Evolutionary conservation across 83 land plant species (phyloP), one percentile per base, ranked within the genome.

Genomic region (Larix sibirica): DNA sequence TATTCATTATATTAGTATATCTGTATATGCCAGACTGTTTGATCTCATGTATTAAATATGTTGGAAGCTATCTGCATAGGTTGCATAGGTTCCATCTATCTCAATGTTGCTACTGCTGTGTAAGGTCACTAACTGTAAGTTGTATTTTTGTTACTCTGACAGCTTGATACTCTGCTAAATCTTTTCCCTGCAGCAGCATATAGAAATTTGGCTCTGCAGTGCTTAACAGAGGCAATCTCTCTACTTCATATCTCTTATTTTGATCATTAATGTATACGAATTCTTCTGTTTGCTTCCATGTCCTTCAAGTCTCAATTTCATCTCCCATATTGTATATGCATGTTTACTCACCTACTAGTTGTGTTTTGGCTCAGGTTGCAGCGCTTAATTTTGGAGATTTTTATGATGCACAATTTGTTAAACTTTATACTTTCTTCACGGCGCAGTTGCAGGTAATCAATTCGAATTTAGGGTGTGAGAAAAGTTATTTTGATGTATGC

Each of bases 161-260:
- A 98, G 99, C 90, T 98, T 14, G 97, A 98, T 62, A 94, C 91
- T 10, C 87, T 98, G 10, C 74, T 98, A 76, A 98, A 98, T 58
- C 89, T 96, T 54, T 96, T 98, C 67, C 99, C 99, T 2, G 80
- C 89, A 61, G 87, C 91, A 17, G 84, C 94, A 2, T 98, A 96
- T 83, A 81, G 99, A 54, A 98, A 98, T 85, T 90, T 98, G 38
- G 90, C 96, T 9, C 93, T 98, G 3, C 99, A 96, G 59, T 98
- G 99, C 88, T 83, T 98, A 65, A 92, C 99, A 56, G 99, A 98
- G 98, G 99, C 96, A 83, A 74, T 17, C 3, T 62, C 1, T 13
- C 38, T 84, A 17, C 20, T 77, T 61, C 6, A 12, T 60, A 20
- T 24, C 2, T 77, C 0, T 79, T 56, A 23, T 17, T 79, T 14